Evolutionary conservation across 2,329 filamentous ascomycete genomes (phyloP).

Genomic region (Colletotrichum sp.): DNA sequence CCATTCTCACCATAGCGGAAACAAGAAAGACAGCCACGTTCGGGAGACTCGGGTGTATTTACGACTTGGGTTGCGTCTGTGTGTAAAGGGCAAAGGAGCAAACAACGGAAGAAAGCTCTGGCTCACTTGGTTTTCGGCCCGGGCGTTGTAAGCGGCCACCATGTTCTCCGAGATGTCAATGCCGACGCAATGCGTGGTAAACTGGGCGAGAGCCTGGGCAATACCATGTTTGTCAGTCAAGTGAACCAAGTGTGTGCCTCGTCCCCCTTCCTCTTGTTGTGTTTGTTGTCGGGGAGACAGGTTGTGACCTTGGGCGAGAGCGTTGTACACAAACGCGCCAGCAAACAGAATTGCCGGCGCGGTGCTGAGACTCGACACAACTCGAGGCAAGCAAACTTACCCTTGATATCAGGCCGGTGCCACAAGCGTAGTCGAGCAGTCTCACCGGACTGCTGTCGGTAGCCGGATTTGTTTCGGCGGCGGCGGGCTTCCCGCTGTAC

Average conservation of each 20-base stretch:
- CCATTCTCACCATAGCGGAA: background rate
- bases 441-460: slow-evolving; percentile 39
- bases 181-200: slow-evolving; percentile 67
- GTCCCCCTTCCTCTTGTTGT: background rate
- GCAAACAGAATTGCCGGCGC: background rate
- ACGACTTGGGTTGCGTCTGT: background rate
- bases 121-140: slow-evolving; percentile 58
- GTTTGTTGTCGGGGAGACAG: background rate
- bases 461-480: slow-evolving; percentile 1
- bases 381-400: slow-evolving; percentile 43
- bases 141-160: slow-evolving; percentile 70
- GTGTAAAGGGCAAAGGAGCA: background rate
- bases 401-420: slow-evolving; percentile 69
- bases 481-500: slow-evolving; percentile 29
- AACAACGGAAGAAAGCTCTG: background rate
- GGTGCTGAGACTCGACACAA: background rate
- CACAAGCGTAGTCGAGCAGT: slow-evolving; percentile 79
- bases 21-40: background rate
- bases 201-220: slow-evolving; percentile 63
- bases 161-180: slow-evolving; percentile 76
- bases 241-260: background rate
- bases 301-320: background rate
- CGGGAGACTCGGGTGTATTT: background rate
- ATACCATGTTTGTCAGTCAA: background rate
- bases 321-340: background rate